Base-by-base conservation (phyloP, 176 grass and related monocot species). In the Olyra latifolia region DNA sequence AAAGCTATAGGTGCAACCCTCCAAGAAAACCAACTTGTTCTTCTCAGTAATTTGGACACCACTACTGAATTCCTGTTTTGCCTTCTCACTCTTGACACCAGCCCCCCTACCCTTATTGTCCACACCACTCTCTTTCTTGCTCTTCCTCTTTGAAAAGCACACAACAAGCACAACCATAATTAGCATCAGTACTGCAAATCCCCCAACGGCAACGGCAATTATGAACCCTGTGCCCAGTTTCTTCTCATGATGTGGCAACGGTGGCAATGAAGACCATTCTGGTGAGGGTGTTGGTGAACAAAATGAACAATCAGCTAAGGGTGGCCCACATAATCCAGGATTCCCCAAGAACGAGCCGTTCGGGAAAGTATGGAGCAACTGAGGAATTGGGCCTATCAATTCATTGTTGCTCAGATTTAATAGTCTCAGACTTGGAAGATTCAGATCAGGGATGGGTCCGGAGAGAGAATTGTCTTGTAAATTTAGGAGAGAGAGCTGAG, bases 11-110 rank as follows among this genome's bases (percentile, higher is more conserved):
- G 84, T 76, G 69, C 92, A 99, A 42, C 92, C 92, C 30, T 95
- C 90, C 59, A 99, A 89, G 88, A 95, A 99, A 59, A 91, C 81
- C 50, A 99, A 78, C 74, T 99, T 99, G 73, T 93, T 99, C 89
- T 91, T 92, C 63, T 91, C 88, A 42, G 90, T 54, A 66, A 83
- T 86, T 74, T 99, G 96, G 82, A 88, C 81, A 17, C 96, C 92
- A 14, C 92, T 99, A 78, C 86, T 93, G 69, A 87, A 91, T 74
- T 95, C 86, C n/a, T 78, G 84, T 80, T 95, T 99, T 0, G 86
- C 86, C 62, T 98, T 98, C 82, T 92, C 89, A 38, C 79, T 91
- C 72, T 69, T 69, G 53, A 46, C 70, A 64, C 53, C 41, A 46
- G 28, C 64, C 28, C 81, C 83, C 53, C 41, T 91, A 48, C 28